Percentiles rank a stretch among this genome's conserved stretches.
These are phyloP conservation scores for Bremia lactucae DNA, from an alignment of 352 stramenopile species.

Conservation along the genomic window DNA sequence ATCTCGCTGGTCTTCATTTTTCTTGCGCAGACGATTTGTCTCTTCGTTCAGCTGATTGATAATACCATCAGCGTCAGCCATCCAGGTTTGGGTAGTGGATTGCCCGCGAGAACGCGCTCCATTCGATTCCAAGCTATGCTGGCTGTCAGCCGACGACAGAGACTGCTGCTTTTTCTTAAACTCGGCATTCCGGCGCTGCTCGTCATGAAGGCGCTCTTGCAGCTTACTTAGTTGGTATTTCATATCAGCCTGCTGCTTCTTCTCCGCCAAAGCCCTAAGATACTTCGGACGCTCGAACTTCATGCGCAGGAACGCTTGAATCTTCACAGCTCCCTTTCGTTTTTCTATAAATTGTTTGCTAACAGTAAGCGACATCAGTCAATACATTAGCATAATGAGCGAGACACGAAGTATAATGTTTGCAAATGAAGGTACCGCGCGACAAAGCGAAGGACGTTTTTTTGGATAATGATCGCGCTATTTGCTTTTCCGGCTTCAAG, in stretches of 20 bases:
- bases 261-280: constrained; percentile 34
- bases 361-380: background rate
- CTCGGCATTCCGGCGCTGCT: constrained; percentile 51
- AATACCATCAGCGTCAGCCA: constrained; percentile 78
- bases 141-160: constrained; percentile 29
- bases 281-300: constrained; percentile 50
- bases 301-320: constrained; percentile 58
- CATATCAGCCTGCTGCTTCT: constrained; percentile 52
- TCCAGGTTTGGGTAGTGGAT: constrained; percentile 70
- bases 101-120: constrained; percentile 33
- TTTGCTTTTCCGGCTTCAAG: constrained; percentile 40
- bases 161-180: constrained; percentile 35
- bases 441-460: constrained; percentile 47
- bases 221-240: constrained; percentile 41
- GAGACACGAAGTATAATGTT: background rate
- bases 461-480: constrained; percentile 57
- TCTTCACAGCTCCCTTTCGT: constrained; percentile 40
- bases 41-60: constrained; percentile 73
- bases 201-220: constrained; percentile 49
- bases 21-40: constrained; percentile 50
- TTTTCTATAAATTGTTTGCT: constrained; percentile 48
- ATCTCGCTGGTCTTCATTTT: constrained; percentile 61
- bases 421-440: constrained; percentile 27
- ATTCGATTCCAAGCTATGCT: constrained; percentile 30
- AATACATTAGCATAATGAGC: background rate